A percentile compares a stretch with the other conserved stretches of the same genome.
These are phyloP conservation scores for Podaxis sp. DNA, from an alignment of 768 basidiomycete genomes.

Conservation along the genomic window DNA sequence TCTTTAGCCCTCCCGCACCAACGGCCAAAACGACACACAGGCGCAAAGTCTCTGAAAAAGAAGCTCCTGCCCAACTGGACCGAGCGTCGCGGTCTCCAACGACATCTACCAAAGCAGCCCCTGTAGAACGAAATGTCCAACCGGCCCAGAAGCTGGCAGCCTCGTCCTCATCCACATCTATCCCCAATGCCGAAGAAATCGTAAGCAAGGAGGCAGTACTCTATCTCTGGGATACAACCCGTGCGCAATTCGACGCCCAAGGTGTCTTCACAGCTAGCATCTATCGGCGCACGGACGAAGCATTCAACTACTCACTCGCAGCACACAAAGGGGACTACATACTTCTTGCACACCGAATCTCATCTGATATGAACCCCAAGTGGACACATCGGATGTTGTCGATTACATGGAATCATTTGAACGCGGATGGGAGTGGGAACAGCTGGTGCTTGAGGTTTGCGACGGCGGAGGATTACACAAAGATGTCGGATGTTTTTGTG, in stretches of 20 bases:
- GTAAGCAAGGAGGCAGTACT: slow-evolving; percentile 48
- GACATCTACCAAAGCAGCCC: slow-evolving; percentile 4
- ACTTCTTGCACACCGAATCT: slow-evolving; percentile 58
- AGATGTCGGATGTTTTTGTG: slow-evolving; percentile 61
- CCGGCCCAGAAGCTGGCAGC: slow-evolving; percentile 2
- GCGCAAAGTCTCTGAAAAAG: slow-evolving; percentile 25
- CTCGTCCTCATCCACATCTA: background rate
- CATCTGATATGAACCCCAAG: slow-evolving; percentile 66
- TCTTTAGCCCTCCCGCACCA: slow-evolving; percentile 29
- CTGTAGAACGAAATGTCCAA: slow-evolving; percentile 8
- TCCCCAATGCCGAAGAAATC: slow-evolving; percentile 26
- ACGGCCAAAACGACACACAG: slow-evolving; percentile 24
- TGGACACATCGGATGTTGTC: slow-evolving; percentile 61
- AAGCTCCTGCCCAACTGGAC: background rate
- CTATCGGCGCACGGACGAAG: slow-evolving; percentile 34
- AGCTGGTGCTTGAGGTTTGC: slow-evolving; percentile 85
- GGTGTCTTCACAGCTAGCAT: slow-evolving; percentile 54
- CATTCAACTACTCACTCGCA: slow-evolving; percentile 56
- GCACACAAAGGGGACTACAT: slow-evolving; percentile 47
- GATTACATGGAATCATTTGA: slow-evolving; percentile 84
- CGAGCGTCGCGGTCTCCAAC: background rate
- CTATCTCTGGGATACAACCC: slow-evolving; percentile 55
- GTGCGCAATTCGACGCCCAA: slow-evolving; percentile 46
- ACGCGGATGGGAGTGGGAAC: slow-evolving; percentile 46
- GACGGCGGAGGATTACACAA: slow-evolving; percentile 47